Percentiles rank a stretch among this genome's conserved stretches.
Evolutionary conservation across 768 basidiomycete genomes (phyloP).

Genomic region (Cystobasidium onofrii): DNA sequence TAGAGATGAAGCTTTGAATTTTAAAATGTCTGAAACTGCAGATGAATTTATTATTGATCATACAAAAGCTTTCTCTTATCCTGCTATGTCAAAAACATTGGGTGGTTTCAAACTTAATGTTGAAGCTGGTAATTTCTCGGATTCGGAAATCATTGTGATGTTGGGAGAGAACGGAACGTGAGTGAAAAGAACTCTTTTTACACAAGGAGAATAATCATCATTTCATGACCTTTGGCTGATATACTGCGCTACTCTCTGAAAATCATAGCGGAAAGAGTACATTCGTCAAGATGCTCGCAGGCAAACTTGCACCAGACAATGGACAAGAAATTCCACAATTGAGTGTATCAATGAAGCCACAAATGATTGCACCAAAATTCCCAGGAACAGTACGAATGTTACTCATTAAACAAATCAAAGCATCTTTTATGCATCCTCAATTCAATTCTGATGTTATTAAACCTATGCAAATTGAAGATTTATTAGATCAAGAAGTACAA

Average conservation of each 20-base stretch:
- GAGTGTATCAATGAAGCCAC: constrained; percentile 90
- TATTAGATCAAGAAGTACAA: constrained; percentile 97
- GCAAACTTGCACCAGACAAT: constrained; percentile 71
- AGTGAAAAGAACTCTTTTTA: not conserved
- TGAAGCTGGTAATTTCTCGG: constrained; percentile 82
- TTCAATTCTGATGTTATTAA: constrained; percentile 98
- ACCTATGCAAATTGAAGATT: constrained; percentile 87
- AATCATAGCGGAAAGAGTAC: constrained; percentile 67
- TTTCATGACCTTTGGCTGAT: not conserved
- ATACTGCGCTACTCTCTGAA: not conserved
- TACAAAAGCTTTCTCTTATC: constrained; percentile 82
- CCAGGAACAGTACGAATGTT: constrained; percentile 93
- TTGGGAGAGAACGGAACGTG: constrained; percentile 92
- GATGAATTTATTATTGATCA: constrained; percentile 82
- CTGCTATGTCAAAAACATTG: constrained; percentile 92
- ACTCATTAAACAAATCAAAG: constrained; percentile 85
- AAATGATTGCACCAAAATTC: constrained; percentile 97
- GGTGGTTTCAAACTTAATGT: constrained; percentile 93
- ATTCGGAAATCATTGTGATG: constrained; percentile 99
- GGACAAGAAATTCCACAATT: constrained; percentile 59
- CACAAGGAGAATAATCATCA: not conserved
- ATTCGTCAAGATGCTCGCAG: constrained; percentile 87
- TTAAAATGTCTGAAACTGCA: constrained; percentile 95
- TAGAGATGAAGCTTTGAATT: constrained; percentile 86
- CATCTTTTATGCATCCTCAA: constrained; percentile 97